A percentile compares a stretch with the other conserved stretches of the same genome.
Evolutionary conservation across 164 flowering plant genomes (phyloP).

Genomic region (Brasenia schreberi): DNA sequence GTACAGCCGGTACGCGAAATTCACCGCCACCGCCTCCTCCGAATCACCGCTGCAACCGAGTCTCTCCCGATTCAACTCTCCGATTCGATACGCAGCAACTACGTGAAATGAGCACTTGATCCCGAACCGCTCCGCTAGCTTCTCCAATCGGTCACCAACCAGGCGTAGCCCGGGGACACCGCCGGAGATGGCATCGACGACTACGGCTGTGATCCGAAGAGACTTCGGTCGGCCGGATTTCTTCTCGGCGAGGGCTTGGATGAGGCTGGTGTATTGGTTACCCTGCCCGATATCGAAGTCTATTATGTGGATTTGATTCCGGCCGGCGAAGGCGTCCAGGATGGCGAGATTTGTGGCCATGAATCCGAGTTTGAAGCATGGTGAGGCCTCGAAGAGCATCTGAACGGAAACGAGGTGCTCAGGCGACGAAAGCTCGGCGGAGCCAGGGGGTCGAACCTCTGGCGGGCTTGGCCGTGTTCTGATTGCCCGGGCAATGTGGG

Average conservation of each 20-base stretch:
- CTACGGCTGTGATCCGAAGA: constrained; percentile 36
- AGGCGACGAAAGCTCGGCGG: constrained; percentile 20
- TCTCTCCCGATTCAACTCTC: constrained; percentile 36
- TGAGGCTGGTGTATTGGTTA: constrained; percentile 43
- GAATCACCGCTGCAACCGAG: constrained; percentile 17
- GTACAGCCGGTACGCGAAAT: constrained; percentile 54
- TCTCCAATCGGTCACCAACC: constrained; percentile 33
- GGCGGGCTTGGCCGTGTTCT: constrained; percentile 27
- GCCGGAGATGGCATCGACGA: constrained; percentile 12
- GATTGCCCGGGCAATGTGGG: constrained; percentile 38
- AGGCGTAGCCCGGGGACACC: constrained; percentile 1
- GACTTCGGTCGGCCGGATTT: constrained; percentile 10
- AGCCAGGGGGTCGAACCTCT: constrained; percentile 19
- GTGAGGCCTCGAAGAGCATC: constrained; percentile 44
- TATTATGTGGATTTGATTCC: constrained; percentile 24
- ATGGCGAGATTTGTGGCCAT: constrained; percentile 70
- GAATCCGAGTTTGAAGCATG: constrained; percentile 68
- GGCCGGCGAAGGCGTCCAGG: constrained; percentile 32
- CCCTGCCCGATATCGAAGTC: constrained; percentile 59
- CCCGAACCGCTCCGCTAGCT: constrained; percentile 33
- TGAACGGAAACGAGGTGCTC: constrained; percentile 41
- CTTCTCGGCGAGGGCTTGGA: constrained; percentile 37
- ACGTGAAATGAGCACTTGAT: constrained; percentile 24
- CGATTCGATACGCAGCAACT: constrained; percentile 7
- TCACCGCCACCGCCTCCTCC: constrained; percentile 63